Percentiles rank a stretch among this genome's conserved stretches.
These are phyloP conservation scores for Tolypocladium nubicola DNA, from an alignment of 2,329 filamentous ascomycete species.

Conservation along the genomic window DNA sequence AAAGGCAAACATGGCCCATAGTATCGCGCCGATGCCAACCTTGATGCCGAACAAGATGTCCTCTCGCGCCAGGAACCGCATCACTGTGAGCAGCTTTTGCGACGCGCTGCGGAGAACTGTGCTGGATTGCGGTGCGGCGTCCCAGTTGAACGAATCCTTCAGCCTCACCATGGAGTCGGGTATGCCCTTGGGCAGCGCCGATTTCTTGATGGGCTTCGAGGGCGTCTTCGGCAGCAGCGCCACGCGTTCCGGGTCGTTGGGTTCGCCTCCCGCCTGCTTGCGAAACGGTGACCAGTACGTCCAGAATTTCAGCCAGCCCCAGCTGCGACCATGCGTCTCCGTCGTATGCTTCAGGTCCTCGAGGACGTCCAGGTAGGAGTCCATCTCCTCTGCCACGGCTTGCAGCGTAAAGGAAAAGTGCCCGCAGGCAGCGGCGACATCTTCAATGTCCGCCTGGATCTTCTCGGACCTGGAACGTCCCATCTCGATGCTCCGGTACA, in stretches of 20 bases:
- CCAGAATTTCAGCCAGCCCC: conserved; percentile 88
- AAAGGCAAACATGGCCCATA: conserved; percentile 87
- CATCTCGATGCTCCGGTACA: conserved; percentile 74
- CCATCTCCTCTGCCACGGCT: conserved; percentile 84
- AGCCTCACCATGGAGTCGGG: conserved; percentile 40
- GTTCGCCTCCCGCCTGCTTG: background rate
- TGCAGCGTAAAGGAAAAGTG: conserved; percentile 91
- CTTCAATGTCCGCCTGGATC: conserved; percentile 86
- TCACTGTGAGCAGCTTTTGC: conserved; percentile 30
- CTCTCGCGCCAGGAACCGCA: conserved; percentile 41
- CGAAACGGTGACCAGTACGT: conserved; percentile 6
- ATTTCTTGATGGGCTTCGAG: conserved; percentile 38
- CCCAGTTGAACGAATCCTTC: conserved; percentile 46
- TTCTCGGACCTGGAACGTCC: conserved; percentile 58
- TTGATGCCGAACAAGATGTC: conserved; percentile 75
- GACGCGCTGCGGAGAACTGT: conserved; percentile 32
- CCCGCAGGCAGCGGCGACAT: conserved; percentile 93
- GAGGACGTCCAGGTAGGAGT: conserved; percentile 69
- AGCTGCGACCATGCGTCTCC: conserved; percentile 52
- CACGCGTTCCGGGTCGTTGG: conserved; percentile 32
- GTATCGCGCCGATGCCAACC: conserved; percentile 77
- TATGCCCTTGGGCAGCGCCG: conserved; percentile 45
- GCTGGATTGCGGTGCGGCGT: conserved; percentile 38
- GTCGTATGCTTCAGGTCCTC: conserved; percentile 72
- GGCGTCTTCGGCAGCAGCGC: conserved; percentile 26